Percentiles rank a stretch among this genome's conserved stretches.
Conservation (phyloP, 2,329 filamentous ascomycete species). For the Aspergillus sp. region DNA sequence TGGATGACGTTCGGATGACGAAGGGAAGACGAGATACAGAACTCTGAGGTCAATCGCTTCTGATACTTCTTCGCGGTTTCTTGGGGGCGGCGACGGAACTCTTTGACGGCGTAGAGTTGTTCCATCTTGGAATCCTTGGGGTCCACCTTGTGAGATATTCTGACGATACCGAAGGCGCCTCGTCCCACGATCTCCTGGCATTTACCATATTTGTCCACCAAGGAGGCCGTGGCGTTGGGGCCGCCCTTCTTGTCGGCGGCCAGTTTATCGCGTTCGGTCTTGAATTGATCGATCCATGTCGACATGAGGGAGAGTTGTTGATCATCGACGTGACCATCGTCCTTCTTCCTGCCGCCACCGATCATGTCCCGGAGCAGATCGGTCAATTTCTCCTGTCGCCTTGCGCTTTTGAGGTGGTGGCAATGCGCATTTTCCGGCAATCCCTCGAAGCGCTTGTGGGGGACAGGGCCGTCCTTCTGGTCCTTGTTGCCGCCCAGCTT, state of each 20-base stretch:
- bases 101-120: conserved; percentile 95
- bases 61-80: conserved; percentile 97
- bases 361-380: conserved; percentile 88
- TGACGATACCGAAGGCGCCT: conserved; percentile 94
- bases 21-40: conserved; percentile 96
- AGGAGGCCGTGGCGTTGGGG: conserved; percentile 70
- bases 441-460: conserved; percentile 55
- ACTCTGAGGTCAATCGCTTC: conserved; percentile 94
- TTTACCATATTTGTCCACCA: conserved; percentile 97
- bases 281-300: conserved; percentile 91
- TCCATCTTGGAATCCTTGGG: conserved; percentile 74
- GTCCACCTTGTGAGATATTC: conserved; percentile 94
- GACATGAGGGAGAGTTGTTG: conserved; percentile 91
- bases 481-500: conserved; percentile 31
- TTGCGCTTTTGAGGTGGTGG: conserved; percentile 84
- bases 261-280: conserved; percentile 76
- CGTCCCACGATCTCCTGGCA: conserved; percentile 96
- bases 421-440: conserved; percentile 71
- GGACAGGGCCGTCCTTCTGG: conserved; percentile 32
- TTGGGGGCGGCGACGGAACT: conserved; percentile 90
- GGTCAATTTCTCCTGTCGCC: conserved; percentile 89
- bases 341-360: conserved; percentile 75
- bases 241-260: conserved; percentile 75
- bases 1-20: conserved; percentile 98
- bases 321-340: conserved; percentile 52